Evolutionary conservation across 2,329 filamentous ascomycete species (phyloP), one percentile per base, ranked within the genome.

Genomic region (Aulographum hederae): DNA sequence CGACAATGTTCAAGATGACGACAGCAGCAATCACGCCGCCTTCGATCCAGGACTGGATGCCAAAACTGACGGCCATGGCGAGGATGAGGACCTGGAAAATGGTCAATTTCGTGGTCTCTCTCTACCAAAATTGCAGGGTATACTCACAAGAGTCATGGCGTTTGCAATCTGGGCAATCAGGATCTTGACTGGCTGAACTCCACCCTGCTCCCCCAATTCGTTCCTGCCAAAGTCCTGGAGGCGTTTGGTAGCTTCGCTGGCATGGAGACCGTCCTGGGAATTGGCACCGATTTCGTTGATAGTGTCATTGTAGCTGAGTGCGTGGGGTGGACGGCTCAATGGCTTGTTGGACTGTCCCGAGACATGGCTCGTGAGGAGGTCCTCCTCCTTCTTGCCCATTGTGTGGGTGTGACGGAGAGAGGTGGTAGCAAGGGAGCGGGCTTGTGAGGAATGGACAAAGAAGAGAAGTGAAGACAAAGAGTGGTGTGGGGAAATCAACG

Each of bases 121-220:
- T 30, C 28, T 23, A 5, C 6, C 10, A 25, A 25, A 25, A 25
- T 25, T 25, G 21, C 10, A 10, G 21, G 13, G 21, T 13, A 25
- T 34, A 40, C 39, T 45, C 48, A 73, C 73, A 50, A 78, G 48
- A 40, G 78, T 77, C 78, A 82, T 81, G 35, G 78, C 77, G 59
- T 84, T 84, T 46, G 73, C 68, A 15, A 81, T 52, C 49, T 84
- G 78, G 43, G 75, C 73, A 35, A 77, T 56, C 29, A 84, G 56
- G 26, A 84, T 79, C 43, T 74, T 84, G 43, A 64, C 73, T 60
- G 76, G 73, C 64, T 46, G 67, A 30, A 84, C 72, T 18, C 67
- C 68, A 18, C 66, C 70, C 14, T 65, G 73, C 14, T 79, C 68
- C 28, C 80, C 69, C 14, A 84, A 61, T 46, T 80, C 73, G 54